These are phyloP conservation scores for Colletotrichum eleusines DNA, from an alignment of 2,329 filamentous ascomycete genomes.

Conservation along the genomic window DNA sequence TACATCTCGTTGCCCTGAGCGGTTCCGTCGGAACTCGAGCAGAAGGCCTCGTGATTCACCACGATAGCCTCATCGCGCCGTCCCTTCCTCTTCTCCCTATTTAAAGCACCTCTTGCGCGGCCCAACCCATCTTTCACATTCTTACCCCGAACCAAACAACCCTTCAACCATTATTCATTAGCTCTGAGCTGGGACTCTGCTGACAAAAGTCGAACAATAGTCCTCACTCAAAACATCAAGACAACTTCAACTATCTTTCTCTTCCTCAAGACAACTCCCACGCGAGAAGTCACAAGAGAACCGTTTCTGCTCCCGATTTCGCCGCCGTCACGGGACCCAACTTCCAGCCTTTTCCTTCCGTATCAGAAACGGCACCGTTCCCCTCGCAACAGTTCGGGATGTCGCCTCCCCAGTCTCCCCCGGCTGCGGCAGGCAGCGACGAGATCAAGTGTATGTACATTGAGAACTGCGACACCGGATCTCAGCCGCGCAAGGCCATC, in stretches of 20 bases:
- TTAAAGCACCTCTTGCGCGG: constrained; percentile 1
- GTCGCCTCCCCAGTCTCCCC: constrained; percentile 29
- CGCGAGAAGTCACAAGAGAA: constrained; percentile 59
- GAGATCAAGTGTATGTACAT: constrained; percentile 65
- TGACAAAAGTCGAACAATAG: constrained; percentile 20
- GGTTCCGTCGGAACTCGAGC: background rate
- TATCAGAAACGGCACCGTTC: constrained; percentile 38
- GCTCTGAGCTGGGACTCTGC: constrained; percentile 30
- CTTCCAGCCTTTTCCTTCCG: constrained; percentile 42
- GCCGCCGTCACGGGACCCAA: constrained; percentile 46
- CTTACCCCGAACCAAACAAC: background rate
- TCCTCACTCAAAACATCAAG: constrained; percentile 40
- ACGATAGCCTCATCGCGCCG: background rate
- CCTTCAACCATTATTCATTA: background rate
- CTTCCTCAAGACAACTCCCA: constrained; percentile 41
- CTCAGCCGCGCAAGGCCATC: constrained; percentile 78
- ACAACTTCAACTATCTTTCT: constrained; percentile 37
- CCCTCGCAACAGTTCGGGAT: constrained; percentile 36
- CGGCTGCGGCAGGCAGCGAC: constrained; percentile 33
- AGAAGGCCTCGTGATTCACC: constrained; percentile 12
- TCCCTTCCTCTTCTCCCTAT: background rate
- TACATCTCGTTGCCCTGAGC: background rate
- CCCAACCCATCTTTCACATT: background rate
- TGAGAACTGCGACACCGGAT: constrained; percentile 68
- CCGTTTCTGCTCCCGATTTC: constrained; percentile 63